phyloP scores from a whole-genome alignment of 2,329 filamentous ascomycete species.

The Aspergillus glaucus region DNA sequence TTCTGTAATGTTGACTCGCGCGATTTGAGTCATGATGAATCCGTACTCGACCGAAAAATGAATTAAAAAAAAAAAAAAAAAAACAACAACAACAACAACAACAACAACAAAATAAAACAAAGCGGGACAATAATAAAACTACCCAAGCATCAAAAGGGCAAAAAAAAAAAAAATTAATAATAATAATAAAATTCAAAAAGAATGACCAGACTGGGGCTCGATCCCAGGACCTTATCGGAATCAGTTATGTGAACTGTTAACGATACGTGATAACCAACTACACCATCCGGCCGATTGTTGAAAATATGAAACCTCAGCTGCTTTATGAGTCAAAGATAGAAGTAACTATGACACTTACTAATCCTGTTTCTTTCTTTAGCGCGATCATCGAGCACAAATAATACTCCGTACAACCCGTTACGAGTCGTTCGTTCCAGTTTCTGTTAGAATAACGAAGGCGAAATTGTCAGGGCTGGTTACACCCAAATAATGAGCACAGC shows the following conservation, averaged over 20 bases:
- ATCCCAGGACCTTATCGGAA: slow-evolving; percentile 1
- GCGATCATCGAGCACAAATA: neutral
- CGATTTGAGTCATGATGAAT: no score
- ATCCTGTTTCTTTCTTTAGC: neutral
- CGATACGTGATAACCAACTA: slow-evolving; percentile 29
- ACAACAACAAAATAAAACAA: no score
- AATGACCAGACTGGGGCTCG: slow-evolving; percentile 1
- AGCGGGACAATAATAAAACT: neutral
- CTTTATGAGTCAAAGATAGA: neutral
- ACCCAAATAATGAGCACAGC: no score
- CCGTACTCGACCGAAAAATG: neutral
- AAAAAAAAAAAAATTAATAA: neutral
- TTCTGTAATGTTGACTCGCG: no score
- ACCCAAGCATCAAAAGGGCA: neutral
- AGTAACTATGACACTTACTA: neutral
- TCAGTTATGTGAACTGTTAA: slow-evolving; percentile 14
- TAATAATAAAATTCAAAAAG: neutral
- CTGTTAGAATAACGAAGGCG: neutral
- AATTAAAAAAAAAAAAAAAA: neutral
- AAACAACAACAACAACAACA: no score
- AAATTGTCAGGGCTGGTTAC: neutral
- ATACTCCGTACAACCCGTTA: neutral
- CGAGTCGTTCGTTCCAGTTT: neutral
- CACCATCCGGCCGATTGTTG: slow-evolving; percentile 17
- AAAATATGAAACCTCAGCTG: neutral